Evolutionary conservation across 2,329 filamentous ascomycete genomes (phyloP), one percentile per base, ranked within the genome.

Genomic region (Macrophomina phaseolina): DNA sequence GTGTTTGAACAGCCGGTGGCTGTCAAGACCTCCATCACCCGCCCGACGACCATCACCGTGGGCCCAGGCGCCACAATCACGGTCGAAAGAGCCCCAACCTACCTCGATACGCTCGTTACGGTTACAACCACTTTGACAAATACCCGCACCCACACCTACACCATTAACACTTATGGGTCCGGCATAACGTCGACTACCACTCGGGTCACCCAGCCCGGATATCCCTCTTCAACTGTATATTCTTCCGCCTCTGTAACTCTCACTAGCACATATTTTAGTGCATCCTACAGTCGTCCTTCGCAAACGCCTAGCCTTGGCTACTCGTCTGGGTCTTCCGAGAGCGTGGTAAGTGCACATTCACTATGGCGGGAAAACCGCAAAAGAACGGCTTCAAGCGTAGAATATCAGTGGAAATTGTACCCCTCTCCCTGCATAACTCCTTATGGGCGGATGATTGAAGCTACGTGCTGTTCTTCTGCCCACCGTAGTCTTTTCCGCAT

Each of bases 1-100:
- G 53, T 65, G 32, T 30, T 36, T 30, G 52, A 65, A n/a, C 63
- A 65, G 18, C 63, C 63, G 5, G 45, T 65, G 2, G 32, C 30
- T 12, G 28, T 65, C 1, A 48, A 23, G 23, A 65, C 63, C 12
- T 23, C 18, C 9, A 12, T 65, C 23, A 18, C 30, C 1, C 6
- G 8, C 3, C 38, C 62, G 6, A 36, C 53, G 9, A 51, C 30
- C 12, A n/a, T 65, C 18, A 58, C 42, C 4, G 30, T 46, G 14
- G 63, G 52, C 2, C 63, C 63, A 6, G 58, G 45, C n/a, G 32
- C 30, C 2, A 30, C 32, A 8, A 28, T 65, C 14, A 14, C n/a
- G 12, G 46, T 65, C n/a, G 8, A 30, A 0, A 11, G 23, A 16
- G 42, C 23, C 12, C 52, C 63, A 1, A 65, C 63, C 3, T n/a